Evolutionary conservation across 169 alveolate genomes (phyloP), one percentile per base, ranked within the genome.

Genomic region (Plasmodium blacklocki): DNA sequence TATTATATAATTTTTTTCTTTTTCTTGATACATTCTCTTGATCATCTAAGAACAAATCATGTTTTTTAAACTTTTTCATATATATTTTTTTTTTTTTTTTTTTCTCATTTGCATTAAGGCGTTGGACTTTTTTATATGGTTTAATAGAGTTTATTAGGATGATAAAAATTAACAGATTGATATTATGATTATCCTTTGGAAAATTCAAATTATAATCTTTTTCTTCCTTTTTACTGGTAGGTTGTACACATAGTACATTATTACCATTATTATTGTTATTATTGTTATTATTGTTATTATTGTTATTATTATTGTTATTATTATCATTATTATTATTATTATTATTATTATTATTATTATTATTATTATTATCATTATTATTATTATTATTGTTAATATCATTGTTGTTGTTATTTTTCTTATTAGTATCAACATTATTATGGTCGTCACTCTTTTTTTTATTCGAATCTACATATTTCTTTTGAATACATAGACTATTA

Each of bases 101-200:
- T 0, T 45, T 68, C 12, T 60, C 70, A 45, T 63, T 83, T 23
- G 70, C 21, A 8, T 83, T 78, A 18, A 72, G 29, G 4, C 26
- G 32, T 39, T 45, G 45, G 21, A 49, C 64, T 62, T 86, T 86
- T 54, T 86, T 73, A n/a, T 60, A 66, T 19, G 92, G 92, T 49
- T 86, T 86, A n/a, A 86, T 63, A 0, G 92, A 86, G 23, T 86
- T 86, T 19, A 86, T 72, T 72, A 86, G 64, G 49, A 86, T 73
- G 23, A 74, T 71, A 49, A 43, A 86, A 26, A 86, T 72, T 4
- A 86, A 59, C 15, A 72, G 60, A 43, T 60, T 86, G 60, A 80
- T 71, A 21, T 60, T 56, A 0, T 45, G 29, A 15, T 43, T 56
- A 56, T 62, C 72, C 9, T 62, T 29, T 45, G 39, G 14, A 45